Evolutionary conservation across 73 alveolate species (phyloP).

Genomic region (Paramecium sexaurelia): DNA sequence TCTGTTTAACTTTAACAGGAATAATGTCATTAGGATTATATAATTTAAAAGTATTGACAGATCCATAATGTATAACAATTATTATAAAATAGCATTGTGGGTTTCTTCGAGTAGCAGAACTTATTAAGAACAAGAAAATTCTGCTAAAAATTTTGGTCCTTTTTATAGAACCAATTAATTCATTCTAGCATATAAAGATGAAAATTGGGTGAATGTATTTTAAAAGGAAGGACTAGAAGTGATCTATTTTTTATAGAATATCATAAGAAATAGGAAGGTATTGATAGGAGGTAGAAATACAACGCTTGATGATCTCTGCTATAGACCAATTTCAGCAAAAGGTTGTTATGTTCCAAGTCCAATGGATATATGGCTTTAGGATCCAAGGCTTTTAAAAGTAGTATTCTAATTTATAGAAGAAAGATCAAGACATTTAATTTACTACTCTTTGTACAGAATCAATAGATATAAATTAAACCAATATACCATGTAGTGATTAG

Average conservation of each 20-base stretch:
- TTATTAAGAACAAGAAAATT: conserved; percentile 74
- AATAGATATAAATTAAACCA: conserved; percentile 75
- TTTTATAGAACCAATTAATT: conserved; percentile 86
- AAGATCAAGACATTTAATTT: conserved; percentile 74
- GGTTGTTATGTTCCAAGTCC: conserved; percentile 95
- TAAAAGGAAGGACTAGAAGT: conserved; percentile 81
- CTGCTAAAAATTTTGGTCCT: conserved; percentile 84
- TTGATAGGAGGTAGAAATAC: conserved; percentile 65
- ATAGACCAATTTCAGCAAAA: conserved; percentile 91
- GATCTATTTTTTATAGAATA: conserved; percentile 77
- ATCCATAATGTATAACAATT: conserved; percentile 25
- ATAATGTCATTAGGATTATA: conserved; percentile 49
- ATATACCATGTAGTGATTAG: conserved; percentile 87
- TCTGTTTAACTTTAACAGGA: conserved; percentile 53
- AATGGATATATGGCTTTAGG: conserved; percentile 92
- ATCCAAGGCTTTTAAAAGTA: conserved; percentile 72
- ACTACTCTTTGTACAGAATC: conserved; percentile 89
- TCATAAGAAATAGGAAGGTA: conserved; percentile 73
- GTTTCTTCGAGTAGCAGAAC: conserved; percentile 89
- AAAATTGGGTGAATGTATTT: conserved; percentile 76
- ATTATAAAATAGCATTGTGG: conserved; percentile 85
- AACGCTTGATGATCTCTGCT: conserved; percentile 89
- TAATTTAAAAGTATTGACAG: conserved; percentile 53
- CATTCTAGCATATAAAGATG: conserved; percentile 59
- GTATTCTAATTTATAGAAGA: neutral